Evolutionary conservation across 2,329 filamentous ascomycete species (phyloP).

Genomic region (Talaromyces sp.): DNA sequence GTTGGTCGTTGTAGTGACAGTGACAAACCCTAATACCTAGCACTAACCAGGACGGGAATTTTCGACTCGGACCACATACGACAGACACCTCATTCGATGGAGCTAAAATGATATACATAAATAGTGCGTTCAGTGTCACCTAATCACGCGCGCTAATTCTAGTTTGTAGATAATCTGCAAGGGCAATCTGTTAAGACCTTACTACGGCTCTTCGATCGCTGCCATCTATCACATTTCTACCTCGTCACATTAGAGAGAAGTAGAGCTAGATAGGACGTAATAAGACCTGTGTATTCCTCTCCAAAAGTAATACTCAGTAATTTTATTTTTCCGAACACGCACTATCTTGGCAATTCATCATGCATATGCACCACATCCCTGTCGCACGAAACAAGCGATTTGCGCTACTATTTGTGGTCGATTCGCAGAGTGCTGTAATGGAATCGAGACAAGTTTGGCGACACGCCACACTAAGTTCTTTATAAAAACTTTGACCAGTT

Average conservation of each 20-base stretch:
- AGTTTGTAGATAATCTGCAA: conserved; percentile 10
- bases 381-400: neutral
- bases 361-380: neutral
- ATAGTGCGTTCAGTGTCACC: neutral
- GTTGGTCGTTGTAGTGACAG: neutral
- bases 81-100: neutral
- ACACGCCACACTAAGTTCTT: neutral
- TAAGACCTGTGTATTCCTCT: neutral
- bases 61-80: neutral
- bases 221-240: neutral
- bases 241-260: neutral
- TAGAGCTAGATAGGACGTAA: no score
- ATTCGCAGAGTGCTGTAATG: neutral
- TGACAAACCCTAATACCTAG: neutral
- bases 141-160: neutral
- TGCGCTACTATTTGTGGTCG: neutral
- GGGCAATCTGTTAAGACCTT: conserved; percentile 1
- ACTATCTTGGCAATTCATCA: neutral
- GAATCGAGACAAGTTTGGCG: neutral
- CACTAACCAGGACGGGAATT: neutral
- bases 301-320: neutral
- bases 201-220: neutral
- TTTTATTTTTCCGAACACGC: neutral
- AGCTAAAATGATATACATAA: neutral
- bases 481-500: neutral